These are phyloP conservation scores for Penicillium argentinense DNA, from an alignment of 495 filamentous ascomycete species.

Conservation along the genomic window DNA sequence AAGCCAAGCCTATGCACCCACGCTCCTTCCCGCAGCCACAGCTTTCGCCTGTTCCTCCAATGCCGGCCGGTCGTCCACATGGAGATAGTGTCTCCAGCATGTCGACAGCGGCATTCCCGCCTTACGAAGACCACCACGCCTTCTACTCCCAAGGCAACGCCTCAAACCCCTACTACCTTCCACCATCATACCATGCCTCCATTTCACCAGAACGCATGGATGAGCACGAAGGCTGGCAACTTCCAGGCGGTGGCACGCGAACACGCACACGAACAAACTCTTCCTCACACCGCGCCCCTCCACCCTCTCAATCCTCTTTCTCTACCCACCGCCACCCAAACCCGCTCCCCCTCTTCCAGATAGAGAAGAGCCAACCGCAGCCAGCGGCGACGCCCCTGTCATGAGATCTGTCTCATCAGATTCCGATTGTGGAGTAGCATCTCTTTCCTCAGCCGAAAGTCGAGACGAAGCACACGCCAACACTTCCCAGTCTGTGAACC, in stretches of 20 bases:
- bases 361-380: slow-evolving; percentile 7
- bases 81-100: slow-evolving; percentile 30
- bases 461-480: no score
- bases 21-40: neutral
- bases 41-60: no score
- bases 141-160: slow-evolving; percentile 10
- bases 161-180: slow-evolving; percentile 28
- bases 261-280: slow-evolving; percentile 25
- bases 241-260: neutral
- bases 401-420: slow-evolving; percentile 20
- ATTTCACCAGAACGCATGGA: slow-evolving; percentile 14
- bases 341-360: slow-evolving; percentile 32
- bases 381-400: slow-evolving; percentile 1
- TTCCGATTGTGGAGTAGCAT: slow-evolving; percentile 23
- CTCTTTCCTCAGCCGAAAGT: slow-evolving; percentile 18
- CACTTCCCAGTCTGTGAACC: no score
- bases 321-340: slow-evolving; percentile 30
- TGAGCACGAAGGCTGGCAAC: slow-evolving; percentile 13
- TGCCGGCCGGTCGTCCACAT: slow-evolving; percentile 16
- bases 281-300: slow-evolving; percentile 22
- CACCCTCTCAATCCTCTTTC: slow-evolving; percentile 26
- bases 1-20: slow-evolving; percentile 19
- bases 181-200: slow-evolving; percentile 10
- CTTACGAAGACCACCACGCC: slow-evolving; percentile 35
- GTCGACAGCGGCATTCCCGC: slow-evolving; percentile 34